These are phyloP conservation scores for Suillus decipiens DNA, from an alignment of 768 basidiomycete genomes.

Conservation along the genomic window DNA sequence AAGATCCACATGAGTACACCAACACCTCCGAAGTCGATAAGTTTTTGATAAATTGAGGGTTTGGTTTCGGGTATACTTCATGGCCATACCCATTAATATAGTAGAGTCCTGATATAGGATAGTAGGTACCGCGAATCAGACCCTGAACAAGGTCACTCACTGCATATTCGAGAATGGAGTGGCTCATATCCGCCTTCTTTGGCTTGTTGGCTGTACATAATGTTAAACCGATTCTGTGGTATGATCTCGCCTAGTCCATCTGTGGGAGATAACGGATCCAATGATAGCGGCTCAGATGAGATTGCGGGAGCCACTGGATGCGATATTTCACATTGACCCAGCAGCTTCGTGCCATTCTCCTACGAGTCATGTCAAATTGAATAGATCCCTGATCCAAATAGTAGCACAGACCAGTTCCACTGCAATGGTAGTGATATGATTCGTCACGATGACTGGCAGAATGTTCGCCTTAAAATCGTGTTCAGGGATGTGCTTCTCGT, in stretches of 20 bases:
- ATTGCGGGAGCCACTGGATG: slow-evolving; percentile 60
- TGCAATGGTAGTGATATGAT: slow-evolving; percentile 94
- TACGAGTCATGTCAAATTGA: slow-evolving; percentile 28
- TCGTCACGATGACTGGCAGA: slow-evolving; percentile 89
- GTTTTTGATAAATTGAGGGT: slow-evolving; percentile 72
- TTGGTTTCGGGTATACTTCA: slow-evolving; percentile 90
- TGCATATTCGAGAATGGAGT: slow-evolving; percentile 60
- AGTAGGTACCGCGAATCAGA: slow-evolving; percentile 10
- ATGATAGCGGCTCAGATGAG: slow-evolving; percentile 30
- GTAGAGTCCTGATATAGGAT: slow-evolving; percentile 56
- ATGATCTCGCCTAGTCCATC: slow-evolving; percentile 56
- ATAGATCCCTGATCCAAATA: not conserved
- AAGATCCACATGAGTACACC: slow-evolving; percentile 90
- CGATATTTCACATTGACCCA: slow-evolving; percentile 94
- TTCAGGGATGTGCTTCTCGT: slow-evolving; percentile 10
- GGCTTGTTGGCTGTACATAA: slow-evolving; percentile 59
- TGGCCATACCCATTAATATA: slow-evolving; percentile 92
- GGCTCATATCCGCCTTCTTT: slow-evolving; percentile 55
- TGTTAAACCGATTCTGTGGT: slow-evolving; percentile 50
- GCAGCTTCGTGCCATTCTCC: slow-evolving; percentile 75
- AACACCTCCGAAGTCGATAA: slow-evolving; percentile 64
- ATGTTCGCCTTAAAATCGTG: slow-evolving; percentile 61
- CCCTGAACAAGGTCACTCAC: slow-evolving; percentile 44
- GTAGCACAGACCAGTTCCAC: slow-evolving; percentile 66
- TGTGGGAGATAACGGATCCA: slow-evolving; percentile 46